Percentiles rank a stretch among this genome's conserved stretches.
Conservation (phyloP, 2,329 filamentous ascomycete genomes). For the Mycosphaerelloides madeirae region DNA sequence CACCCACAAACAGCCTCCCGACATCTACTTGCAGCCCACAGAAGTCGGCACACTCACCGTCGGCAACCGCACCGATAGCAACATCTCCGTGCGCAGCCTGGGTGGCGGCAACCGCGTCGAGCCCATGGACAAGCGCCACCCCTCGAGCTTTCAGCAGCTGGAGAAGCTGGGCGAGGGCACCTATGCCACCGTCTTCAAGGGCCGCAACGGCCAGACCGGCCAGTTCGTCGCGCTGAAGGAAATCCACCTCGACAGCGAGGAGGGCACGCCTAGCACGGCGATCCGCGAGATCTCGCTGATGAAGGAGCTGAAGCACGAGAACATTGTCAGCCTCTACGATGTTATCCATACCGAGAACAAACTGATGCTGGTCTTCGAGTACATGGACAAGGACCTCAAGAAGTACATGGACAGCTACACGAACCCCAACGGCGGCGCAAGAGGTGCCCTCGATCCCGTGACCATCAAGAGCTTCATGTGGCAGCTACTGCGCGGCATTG, state of each 20-base stretch:
- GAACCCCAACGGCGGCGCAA: constrained; percentile 65
- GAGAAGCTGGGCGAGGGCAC: constrained; percentile 98
- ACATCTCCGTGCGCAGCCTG: constrained; percentile 46
- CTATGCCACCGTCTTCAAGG: constrained; percentile 98
- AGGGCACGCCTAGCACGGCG: constrained; percentile 93
- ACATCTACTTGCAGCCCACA: constrained; percentile 43
- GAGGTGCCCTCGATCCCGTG: constrained; percentile 78
- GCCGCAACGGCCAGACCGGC: constrained; percentile 92
- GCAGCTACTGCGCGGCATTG: constrained; percentile 89
- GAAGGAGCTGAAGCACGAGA: constrained; percentile 99
- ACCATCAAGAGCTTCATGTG: constrained; percentile 99
- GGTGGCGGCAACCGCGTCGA: constrained; percentile 40
- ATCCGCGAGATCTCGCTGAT: constrained; percentile 98
- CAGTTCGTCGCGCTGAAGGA: constrained; percentile 96
- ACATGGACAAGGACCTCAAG: constrained; percentile 97
- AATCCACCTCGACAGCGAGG: constrained; percentile 97
- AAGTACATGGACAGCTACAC: constrained; percentile 79
- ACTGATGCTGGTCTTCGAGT: constrained; percentile 98
- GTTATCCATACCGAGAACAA: constrained; percentile 99
- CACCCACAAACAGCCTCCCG: constrained; percentile 42
- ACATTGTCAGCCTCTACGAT: constrained; percentile 95
- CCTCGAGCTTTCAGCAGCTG: constrained; percentile 97
- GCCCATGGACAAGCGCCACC: constrained; percentile 86
- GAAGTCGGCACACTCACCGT: constrained; percentile 47
- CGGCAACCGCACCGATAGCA: constrained; percentile 47